Evolutionary conservation across 2,329 filamentous ascomycete genomes (phyloP).

Genomic region (Colletotrichum neosansevieriae): DNA sequence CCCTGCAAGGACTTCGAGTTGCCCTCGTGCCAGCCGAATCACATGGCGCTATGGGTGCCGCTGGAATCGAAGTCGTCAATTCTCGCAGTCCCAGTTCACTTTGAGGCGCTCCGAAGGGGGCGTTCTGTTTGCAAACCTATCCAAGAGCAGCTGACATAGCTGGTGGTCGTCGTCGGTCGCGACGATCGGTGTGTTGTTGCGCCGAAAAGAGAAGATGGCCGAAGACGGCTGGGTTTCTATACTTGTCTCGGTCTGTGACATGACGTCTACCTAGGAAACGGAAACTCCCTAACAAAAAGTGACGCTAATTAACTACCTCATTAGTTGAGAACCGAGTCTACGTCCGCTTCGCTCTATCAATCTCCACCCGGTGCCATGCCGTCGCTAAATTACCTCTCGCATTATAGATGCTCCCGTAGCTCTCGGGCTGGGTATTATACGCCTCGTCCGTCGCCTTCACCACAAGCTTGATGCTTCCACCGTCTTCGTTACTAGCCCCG

Average conservation of each 20-base stretch:
- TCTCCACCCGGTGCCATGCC: conserved; percentile 58
- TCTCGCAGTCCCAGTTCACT: background rate
- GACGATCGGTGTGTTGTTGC: background rate
- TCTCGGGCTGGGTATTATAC: conserved; percentile 62
- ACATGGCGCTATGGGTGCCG: background rate
- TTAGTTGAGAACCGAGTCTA: background rate
- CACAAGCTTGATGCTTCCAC: conserved; percentile 50
- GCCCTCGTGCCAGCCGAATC: background rate
- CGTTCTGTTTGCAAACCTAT: background rate
- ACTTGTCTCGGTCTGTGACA: background rate
- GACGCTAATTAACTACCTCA: background rate
- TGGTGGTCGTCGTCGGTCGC: background rate
- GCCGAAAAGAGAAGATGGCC: background rate
- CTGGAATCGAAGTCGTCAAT: too few species aligned
- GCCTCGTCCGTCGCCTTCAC: conserved; percentile 63
- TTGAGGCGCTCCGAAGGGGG: background rate
- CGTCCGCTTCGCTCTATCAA: background rate
- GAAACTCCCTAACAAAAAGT: background rate
- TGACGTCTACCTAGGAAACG: background rate
- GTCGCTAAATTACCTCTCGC: conserved; percentile 59
- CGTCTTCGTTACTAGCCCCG: conserved; percentile 29
- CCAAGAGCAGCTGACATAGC: background rate
- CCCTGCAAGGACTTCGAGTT: background rate
- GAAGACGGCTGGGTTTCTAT: background rate
- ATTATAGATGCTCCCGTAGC: conserved; percentile 57